phyloP scores from a whole-genome alignment of 352 stramenopile genomes.

The Aphanomyces cochlioides region DNA sequence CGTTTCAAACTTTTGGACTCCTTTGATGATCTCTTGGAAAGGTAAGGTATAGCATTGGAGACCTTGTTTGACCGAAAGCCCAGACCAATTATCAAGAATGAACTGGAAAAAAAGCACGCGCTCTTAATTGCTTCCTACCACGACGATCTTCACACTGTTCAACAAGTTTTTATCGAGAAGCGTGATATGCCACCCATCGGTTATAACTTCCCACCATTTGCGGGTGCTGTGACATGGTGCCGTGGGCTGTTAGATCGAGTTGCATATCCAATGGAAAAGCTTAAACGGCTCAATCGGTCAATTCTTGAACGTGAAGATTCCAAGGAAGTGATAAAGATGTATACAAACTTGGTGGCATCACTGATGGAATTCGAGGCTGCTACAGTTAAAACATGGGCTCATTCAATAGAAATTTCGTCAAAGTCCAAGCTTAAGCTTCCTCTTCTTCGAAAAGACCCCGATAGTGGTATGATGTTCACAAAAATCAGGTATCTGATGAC shows the following conservation, averaged over 20 bases:
- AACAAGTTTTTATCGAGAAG: slow-evolving; percentile 95
- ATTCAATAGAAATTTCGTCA: slow-evolving; percentile 92
- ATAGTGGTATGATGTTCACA: no score
- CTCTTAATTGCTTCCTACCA: slow-evolving; percentile 94
- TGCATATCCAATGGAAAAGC: slow-evolving; percentile 95
- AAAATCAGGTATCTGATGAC: no score
- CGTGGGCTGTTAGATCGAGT: slow-evolving; percentile 94
- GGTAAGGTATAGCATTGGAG: no score
- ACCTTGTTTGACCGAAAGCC: no score
- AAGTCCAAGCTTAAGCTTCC: slow-evolving; percentile 94
- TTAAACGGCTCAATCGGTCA: slow-evolving; percentile 93
- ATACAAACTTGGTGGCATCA: slow-evolving; percentile 93
- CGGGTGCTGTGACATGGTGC: slow-evolving; percentile 94
- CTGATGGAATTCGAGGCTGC: slow-evolving; percentile 96
- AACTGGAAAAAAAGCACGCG: slow-evolving; percentile 97
- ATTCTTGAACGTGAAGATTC: slow-evolving; percentile 97
- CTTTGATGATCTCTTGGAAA: slow-evolving; percentile 93
- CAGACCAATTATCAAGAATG: slow-evolving; percentile 94
- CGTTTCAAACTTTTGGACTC: slow-evolving; percentile 98
- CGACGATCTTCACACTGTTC: slow-evolving; percentile 94
- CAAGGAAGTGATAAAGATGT: slow-evolving; percentile 97
- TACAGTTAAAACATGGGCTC: slow-evolving; percentile 95
- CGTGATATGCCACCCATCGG: slow-evolving; percentile 91
- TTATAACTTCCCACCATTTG: slow-evolving; percentile 94
- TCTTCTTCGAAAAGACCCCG: slow-evolving; percentile 83